phyloP scores from a whole-genome alignment of 2,329 filamentous ascomycete species.

The Hymenoscyphus albidus region DNA sequence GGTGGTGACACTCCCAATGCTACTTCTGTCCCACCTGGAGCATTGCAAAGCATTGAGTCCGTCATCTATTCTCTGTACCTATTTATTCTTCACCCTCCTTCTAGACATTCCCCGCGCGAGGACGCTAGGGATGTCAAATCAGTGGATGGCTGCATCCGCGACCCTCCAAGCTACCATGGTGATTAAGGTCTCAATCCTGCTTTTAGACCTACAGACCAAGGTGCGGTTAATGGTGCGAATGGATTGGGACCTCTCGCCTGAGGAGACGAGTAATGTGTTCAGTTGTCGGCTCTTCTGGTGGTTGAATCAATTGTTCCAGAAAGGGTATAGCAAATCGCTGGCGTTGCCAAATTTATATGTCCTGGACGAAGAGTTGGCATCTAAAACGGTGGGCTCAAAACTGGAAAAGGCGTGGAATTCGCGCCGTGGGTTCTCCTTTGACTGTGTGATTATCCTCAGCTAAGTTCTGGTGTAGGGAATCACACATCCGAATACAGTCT shows the following conservation, averaged over 20 bases:
- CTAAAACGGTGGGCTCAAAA: neutral
- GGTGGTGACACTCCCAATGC: neutral
- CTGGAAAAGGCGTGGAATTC: too few relatives aligned
- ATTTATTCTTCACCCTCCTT: conserved; percentile 17
- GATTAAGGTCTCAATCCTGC: conserved; percentile 22
- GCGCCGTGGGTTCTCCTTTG: too few relatives aligned
- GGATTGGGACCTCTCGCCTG: conserved; percentile 24
- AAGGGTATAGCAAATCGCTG: conserved; percentile 25
- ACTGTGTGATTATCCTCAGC: too few relatives aligned
- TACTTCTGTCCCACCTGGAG: conserved; percentile 16
- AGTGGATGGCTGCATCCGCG: conserved; percentile 8
- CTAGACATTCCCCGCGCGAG: conserved; percentile 22
- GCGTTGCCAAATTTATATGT: too few relatives aligned
- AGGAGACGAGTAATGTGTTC: conserved; percentile 36
- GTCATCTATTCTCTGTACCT: conserved; percentile 18
- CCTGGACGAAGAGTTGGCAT: too few relatives aligned
- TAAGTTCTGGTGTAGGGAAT: too few relatives aligned
- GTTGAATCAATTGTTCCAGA: conserved; percentile 36
- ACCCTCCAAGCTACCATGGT: conserved; percentile 19
- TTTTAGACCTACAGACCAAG: conserved; percentile 27
- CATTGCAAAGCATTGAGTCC: conserved; percentile 18
- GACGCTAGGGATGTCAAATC: conserved; percentile 27
- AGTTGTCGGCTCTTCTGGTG: conserved; percentile 37
- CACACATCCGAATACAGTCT: too few relatives aligned
- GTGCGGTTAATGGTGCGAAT: conserved; percentile 14